Evolutionary conservation across 306 rosid species (phyloP).

Genomic region (Inga oerstediana): DNA sequence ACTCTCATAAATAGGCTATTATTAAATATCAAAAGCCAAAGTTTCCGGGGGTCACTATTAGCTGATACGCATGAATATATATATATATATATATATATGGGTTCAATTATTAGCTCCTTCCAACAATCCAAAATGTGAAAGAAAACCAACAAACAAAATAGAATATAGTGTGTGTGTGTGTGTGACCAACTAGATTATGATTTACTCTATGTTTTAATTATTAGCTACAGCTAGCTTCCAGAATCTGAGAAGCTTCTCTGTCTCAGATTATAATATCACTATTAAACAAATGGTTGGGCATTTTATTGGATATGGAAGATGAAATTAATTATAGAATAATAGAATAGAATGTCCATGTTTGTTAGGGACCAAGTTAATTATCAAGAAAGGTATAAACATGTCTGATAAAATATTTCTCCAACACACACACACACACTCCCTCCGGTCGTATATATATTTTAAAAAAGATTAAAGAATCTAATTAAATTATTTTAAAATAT

Average conservation of each 20-base stretch:
- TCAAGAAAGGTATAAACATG: neutral
- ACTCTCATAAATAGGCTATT: neutral
- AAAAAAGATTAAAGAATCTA: too few relatives aligned
- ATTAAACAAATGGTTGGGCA: neutral
- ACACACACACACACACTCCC: too few relatives aligned
- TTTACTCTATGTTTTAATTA: conserved; percentile 11
- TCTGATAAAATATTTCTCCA: neutral
- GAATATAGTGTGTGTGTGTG: neutral
- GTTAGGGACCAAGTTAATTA: neutral
- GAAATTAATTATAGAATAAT: neutral
- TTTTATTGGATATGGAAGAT: neutral
- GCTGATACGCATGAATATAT: neutral
- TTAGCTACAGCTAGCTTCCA: neutral
- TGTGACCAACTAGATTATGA: neutral
- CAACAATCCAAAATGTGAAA: conserved; percentile 1
- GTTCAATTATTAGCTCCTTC: neutral
- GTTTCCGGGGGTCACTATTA: neutral
- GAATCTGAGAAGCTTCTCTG: neutral
- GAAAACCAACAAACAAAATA: neutral
- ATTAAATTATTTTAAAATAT: too few relatives aligned
- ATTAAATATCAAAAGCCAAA: neutral
- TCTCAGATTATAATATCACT: neutral
- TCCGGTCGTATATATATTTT: too few relatives aligned
- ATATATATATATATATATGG: neutral
- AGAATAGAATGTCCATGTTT: neutral